Evolutionary conservation across 1,139 yeast species (phyloP), one percentile per base, ranked within the genome.

Genomic region (Zygoascus sp.): DNA sequence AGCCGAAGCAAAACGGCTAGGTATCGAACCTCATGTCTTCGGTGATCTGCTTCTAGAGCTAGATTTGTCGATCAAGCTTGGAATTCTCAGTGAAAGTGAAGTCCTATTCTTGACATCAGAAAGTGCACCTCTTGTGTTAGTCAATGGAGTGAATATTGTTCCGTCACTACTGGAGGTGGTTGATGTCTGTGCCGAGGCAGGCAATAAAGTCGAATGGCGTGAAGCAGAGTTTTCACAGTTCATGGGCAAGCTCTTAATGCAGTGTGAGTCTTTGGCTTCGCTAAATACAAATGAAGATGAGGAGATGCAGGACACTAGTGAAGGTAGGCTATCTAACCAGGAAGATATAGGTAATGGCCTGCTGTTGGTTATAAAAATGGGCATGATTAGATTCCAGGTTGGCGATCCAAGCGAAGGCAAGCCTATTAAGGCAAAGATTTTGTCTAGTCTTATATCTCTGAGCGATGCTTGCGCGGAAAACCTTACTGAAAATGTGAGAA

Each of bases 21-120:
- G 25, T 17, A 32, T 46, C 20, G 40, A 28, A 11, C 25, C 20
- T 13, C 10, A 16, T 9, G 40, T 58, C 4, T 55, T 70, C 40
- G 74, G 76, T 2, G 70, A 70, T 28, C 43, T 74, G 19, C 66
- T 74, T 53, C 64, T 67, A 20, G 58, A 64, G 23, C 48, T 74
- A 28, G 65, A 66, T 13, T 55, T 60, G 10, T 44, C 50, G 0
- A 49, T 66, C 34, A 74, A 72, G 50, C 52, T 62, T 8, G 54
- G 59, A 34, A 54, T 73, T 6, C 55, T 74, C 16, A 56, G 63
- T 32, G 61, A 63, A 28, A 65, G 78, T 48, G 75, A 79, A 35
- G 62, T 65, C 10, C 50, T 63, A 1, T 73, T 79, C 48, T 58
- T 81, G 41, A 65, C 70, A 13, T 69, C 76, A 2, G 65, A 75